These are phyloP conservation scores for Fraxinus albicans DNA, from an alignment of 305 asterid species.

Conservation along the genomic window DNA sequence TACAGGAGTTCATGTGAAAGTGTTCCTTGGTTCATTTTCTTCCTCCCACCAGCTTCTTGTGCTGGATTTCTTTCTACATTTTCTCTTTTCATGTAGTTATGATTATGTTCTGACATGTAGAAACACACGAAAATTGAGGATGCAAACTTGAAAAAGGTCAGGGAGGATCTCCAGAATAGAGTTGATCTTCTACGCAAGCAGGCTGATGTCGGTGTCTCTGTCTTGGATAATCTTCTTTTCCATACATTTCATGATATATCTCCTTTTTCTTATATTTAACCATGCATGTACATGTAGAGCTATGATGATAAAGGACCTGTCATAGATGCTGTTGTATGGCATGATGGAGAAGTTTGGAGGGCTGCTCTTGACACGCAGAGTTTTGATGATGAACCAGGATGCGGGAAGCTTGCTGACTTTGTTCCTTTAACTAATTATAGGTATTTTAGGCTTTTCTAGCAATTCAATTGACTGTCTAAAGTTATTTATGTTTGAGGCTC, in stretches of 20 bases:
- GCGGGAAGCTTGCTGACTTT: constrained; percentile 83
- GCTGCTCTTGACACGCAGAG: constrained; percentile 95
- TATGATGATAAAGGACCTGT: constrained; percentile 95
- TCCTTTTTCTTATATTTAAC: constrained; percentile 23
- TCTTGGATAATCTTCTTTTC: constrained; percentile 5
- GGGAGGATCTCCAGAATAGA: constrained; percentile 85
- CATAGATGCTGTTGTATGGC: constrained; percentile 98
- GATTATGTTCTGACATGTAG: constrained; percentile 34
- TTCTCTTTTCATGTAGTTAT: constrained; percentile 19
- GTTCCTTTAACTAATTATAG: constrained; percentile 91
- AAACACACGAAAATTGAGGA: constrained; percentile 66
- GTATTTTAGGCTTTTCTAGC: constrained; percentile 36
- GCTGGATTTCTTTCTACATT: constrained; percentile 14
- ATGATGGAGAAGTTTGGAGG: constrained; percentile 95
- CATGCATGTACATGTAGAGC: constrained; percentile 44
- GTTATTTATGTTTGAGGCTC: constrained; percentile 5
- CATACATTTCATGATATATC: constrained; percentile 17
- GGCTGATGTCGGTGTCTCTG: constrained; percentile 58
- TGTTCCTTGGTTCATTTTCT: constrained; percentile 21
- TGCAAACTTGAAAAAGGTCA: constrained; percentile 56
- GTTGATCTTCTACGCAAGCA: constrained; percentile 90
- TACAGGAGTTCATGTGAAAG: constrained; percentile 2
- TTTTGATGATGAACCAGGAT: constrained; percentile 77
- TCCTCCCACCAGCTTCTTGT: constrained; percentile 12
- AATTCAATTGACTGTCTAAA: constrained; percentile 6